Evolutionary conservation across 495 filamentous ascomycete genomes (phyloP), one percentile per base, ranked within the genome.

Genomic region (Xylaria grammica): DNA sequence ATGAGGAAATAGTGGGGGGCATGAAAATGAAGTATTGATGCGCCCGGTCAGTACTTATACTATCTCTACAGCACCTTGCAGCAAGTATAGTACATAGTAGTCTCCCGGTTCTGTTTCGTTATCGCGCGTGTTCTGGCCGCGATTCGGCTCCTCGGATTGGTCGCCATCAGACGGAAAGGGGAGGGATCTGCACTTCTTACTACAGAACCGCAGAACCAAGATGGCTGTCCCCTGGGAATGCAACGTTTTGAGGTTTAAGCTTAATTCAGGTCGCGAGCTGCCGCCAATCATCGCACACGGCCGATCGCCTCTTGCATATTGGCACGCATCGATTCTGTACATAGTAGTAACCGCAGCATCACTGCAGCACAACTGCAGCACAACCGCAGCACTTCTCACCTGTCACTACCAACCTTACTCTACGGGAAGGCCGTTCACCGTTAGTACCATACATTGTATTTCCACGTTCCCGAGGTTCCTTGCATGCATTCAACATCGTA

Each of bases 201-300:
- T 59, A 48, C 40, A 36, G 19, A 22, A 9, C 40, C 40, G 36
- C 40, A 36, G 19, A 22, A 9, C 40, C 40, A 48, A 48, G 42
- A 48, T 46, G 42, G 42, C 42, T 29, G 40, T 44, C 3, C 36
- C 54, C 17, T 48, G 42, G 36, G 20, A 48, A 59, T 46, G 56
- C 56, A 46, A 59, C 56, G 29, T 13, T 19, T 19, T 36, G 56
- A 59, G 13, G 27, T 59, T 59, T 59, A 59, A 59, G 56, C 56
- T 59, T 59, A 59, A 59, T 32, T 59, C 56, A 46, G 38, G 26
- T 17, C 27, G 24, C 40, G 8, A 6, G 11, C 42, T 24, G 26
- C 29, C 17, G 26, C 56, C 42, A 58, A 48, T 59, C 27, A 59
- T 48, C 27, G 29, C 48, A 27, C 56, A 46, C 29, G 24, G n/a